Percentiles rank a stretch among this genome's conserved stretches.
Evolutionary conservation across 441 rosid genomes (phyloP).

Genomic region (Adansonia grandidieri): DNA sequence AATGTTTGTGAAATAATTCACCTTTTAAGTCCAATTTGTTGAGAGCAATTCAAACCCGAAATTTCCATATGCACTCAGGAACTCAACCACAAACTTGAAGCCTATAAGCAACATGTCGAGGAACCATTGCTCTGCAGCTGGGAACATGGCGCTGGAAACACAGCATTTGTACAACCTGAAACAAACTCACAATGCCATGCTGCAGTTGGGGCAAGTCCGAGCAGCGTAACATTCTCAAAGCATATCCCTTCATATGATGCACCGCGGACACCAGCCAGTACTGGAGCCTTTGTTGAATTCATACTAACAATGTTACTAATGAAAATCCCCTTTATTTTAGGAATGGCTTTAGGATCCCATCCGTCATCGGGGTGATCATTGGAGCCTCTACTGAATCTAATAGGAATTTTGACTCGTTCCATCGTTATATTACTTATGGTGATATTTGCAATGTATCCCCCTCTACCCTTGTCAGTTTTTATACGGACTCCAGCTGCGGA

Average conservation of each 20-base stretch:
- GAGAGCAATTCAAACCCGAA: constrained; percentile 17
- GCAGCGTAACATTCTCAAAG: constrained; percentile 67
- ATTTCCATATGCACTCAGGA: constrained; percentile 3
- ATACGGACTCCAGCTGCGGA: constrained; percentile 88
- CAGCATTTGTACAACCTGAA: constrained; percentile 59
- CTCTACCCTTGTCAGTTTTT: constrained; percentile 88
- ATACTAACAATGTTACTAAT: constrained; percentile 62
- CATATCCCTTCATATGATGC: constrained; percentile 67
- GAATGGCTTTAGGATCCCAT: constrained; percentile 83
- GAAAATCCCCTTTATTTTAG: constrained; percentile 63
- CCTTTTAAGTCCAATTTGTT: constrained; percentile 11
- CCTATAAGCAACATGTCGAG: constrained; percentile 43
- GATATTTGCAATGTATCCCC: constrained; percentile 78
- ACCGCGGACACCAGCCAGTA: constrained; percentile 67
- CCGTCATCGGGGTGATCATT: constrained; percentile 82
- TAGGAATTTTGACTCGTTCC: constrained; percentile 81
- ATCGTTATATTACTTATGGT: constrained; percentile 57
- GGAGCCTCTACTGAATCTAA: constrained; percentile 81
- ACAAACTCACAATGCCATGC: constrained; percentile 83
- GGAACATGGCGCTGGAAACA: constrained; percentile 67
- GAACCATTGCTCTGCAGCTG: constrained; percentile 57
- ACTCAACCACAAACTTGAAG: constrained; percentile 21
- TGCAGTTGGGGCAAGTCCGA: constrained; percentile 49
- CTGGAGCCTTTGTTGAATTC: constrained; percentile 77
- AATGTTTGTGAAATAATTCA: not conserved